Evolutionary conservation across 306 rosid genomes (phyloP).

Genomic region (Sophora flavescens): DNA sequence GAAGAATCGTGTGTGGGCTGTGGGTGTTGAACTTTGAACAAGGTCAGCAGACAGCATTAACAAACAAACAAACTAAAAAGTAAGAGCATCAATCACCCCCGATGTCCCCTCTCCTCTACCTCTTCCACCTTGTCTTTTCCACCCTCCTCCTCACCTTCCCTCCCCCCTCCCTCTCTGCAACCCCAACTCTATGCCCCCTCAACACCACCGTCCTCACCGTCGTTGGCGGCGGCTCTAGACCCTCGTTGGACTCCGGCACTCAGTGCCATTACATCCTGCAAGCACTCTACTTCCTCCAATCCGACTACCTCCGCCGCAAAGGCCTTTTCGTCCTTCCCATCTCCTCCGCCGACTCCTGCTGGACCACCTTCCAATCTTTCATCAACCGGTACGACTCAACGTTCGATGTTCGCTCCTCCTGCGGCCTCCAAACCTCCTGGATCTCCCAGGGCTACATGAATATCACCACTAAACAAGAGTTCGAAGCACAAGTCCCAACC

Average conservation of each 20-base stretch:
- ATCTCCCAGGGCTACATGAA: slow-evolving; percentile 79
- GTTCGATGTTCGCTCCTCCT: slow-evolving; percentile 37
- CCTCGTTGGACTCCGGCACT: slow-evolving; percentile 8
- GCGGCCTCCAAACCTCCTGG: slow-evolving; percentile 50
- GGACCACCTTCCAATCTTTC: slow-evolving; percentile 39
- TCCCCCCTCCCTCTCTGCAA: neutral
- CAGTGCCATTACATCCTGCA: slow-evolving; percentile 65
- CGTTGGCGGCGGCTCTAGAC: slow-evolving; percentile 41
- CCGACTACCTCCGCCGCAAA: slow-evolving; percentile 67
- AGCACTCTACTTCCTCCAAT: slow-evolving; percentile 72
- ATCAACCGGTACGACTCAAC: slow-evolving; percentile 21
- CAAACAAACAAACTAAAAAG: neutral
- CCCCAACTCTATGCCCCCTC: slow-evolving; percentile 65
- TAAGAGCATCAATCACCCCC: neutral
- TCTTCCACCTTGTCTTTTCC: slow-evolving; percentile 24
- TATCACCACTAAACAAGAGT: slow-evolving; percentile 61
- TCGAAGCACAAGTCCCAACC: slow-evolving; percentile 41
- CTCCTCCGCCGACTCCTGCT: slow-evolving; percentile 49
- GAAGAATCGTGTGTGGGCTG: too few relatives aligned
- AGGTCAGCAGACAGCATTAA: too few relatives aligned
- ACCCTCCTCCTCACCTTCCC: slow-evolving; percentile 24
- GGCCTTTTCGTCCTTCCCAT: slow-evolving; percentile 57
- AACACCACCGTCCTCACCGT: slow-evolving; percentile 70
- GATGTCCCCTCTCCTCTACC: slow-evolving; percentile 42
- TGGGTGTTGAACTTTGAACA: too few relatives aligned